Base-by-base conservation (phyloP, 164 flowering plant genomes). In the Dillenia suffruticosa region DNA sequence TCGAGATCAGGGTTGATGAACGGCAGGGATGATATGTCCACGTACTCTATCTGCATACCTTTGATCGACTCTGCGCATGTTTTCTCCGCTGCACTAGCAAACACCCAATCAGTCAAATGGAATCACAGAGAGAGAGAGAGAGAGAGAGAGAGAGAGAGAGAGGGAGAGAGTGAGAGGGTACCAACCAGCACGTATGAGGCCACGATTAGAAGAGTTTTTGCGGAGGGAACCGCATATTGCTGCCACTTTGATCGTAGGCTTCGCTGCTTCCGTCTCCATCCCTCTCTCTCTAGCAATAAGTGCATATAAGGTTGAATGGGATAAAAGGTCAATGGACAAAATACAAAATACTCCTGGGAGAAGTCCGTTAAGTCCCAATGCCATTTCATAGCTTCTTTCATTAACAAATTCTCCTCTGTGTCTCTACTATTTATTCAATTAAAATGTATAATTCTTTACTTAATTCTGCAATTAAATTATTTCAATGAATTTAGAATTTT, bases 1-100 rank as follows among this genome's bases (percentile, higher is more conserved):
- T 78, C 82, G 13, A 82, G 82, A 58, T 82, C 84, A 5, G 81
- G 73, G 73, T 82, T 82, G 47, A 78, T n/a, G 68, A 80, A 62
- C 54, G 84, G 82, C 52, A 82, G 71, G 5, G 60, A 56, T 44
- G 68, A 56, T 11, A 82, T 77, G 59, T 81, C 82, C 8, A 82
- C 61, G 51, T 63, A 70, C 46, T 82, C 79, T 1, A 82, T 74
- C 32, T 72, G 49, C 77, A 82, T 66, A 1, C 82, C 82, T 0
- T 32, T 15, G 44, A 79, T 67, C 14, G 79, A 70, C 49, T 76
- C 73, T 12, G 45, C 16, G 61, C 70, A 40, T 24, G 76, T 48
- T 64, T 71, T 40, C 16, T 65, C 70, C 40, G 83, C 85, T 78
- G 48, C 63, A 44, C 4, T 15, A 5, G 5, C 17, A 2, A 43